A percentile compares a stretch with the other conserved stretches of the same genome.
Evolutionary conservation across 805 yeast genomes (phyloP).

Genomic region (Wickerhamomyces kurtzmanii): DNA sequence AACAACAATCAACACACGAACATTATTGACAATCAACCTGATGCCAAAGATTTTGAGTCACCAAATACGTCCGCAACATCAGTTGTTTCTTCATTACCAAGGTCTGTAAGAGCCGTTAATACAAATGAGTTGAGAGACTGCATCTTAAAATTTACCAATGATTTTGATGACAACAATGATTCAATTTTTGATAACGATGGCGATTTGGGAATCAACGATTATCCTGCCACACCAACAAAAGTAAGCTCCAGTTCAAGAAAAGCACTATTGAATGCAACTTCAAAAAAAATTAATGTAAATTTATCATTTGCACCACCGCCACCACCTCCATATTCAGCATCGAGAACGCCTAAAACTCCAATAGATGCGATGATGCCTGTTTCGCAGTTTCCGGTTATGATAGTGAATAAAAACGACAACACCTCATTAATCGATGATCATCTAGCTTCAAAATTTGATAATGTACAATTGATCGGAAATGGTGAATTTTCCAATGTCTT

Average conservation of each 20-base stretch:
- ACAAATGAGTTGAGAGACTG: conserved; percentile 31
- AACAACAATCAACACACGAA: conserved; percentile 12
- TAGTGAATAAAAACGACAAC: conserved; percentile 9
- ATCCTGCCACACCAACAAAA: conserved; percentile 36
- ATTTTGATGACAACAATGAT: conserved; percentile 26
- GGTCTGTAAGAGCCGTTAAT: conserved; percentile 21
- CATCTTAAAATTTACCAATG: conserved; percentile 26
- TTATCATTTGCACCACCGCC: conserved; percentile 11
- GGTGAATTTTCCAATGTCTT: conserved; percentile 91
- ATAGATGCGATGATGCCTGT: conserved; percentile 3
- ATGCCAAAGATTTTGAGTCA: no score
- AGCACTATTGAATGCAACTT: conserved; percentile 7
- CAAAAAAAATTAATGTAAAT: conserved; percentile 8
- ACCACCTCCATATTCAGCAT: conserved; percentile 13
- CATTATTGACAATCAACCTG: no score
- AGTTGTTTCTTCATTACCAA: conserved; percentile 7
- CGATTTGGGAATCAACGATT: conserved; percentile 8
- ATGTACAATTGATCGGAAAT: conserved; percentile 62
- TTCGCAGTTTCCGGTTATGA: conserved; percentile 8
- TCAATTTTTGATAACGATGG: conserved; percentile 15
- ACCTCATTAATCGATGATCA: conserved; percentile 26
- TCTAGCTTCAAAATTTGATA: conserved; percentile 38
- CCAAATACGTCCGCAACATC: no score
- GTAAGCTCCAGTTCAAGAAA: no score
- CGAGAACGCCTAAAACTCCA: conserved; percentile 20